phyloP scores from a whole-genome alignment of 495 filamentous ascomycete genomes.

The Rusavskia elegans region DNA sequence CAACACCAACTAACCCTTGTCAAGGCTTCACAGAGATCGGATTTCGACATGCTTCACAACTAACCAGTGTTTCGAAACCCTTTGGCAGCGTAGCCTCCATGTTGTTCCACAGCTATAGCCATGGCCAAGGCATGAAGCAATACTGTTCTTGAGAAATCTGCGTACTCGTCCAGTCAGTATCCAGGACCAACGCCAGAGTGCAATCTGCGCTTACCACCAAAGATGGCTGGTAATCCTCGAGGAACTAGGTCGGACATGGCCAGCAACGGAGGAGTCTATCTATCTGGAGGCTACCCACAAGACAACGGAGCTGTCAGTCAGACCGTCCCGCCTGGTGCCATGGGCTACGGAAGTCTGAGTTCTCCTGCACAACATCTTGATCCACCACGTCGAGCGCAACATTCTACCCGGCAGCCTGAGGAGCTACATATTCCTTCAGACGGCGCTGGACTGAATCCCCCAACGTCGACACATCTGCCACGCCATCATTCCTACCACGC shows the following conservation, averaged over 20 bases:
- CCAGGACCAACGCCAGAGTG: too few species aligned
- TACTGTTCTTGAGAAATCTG: too few species aligned
- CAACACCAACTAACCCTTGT: not conserved
- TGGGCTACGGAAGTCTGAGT: constrained; percentile 3
- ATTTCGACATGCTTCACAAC: too few species aligned
- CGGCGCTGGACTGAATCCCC: constrained; percentile 23
- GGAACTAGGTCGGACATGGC: not conserved
- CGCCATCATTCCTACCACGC: constrained; percentile 25
- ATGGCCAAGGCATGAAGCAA: too few species aligned
- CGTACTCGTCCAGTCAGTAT: too few species aligned
- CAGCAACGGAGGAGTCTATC: not conserved
- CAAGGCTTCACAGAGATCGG: not conserved
- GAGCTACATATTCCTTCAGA: constrained; percentile 65
- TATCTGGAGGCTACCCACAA: not conserved
- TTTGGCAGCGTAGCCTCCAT: too few species aligned
- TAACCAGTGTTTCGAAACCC: too few species aligned
- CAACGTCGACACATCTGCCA: constrained; percentile 16
- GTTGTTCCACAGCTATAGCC: too few species aligned
- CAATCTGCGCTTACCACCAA: too few species aligned
- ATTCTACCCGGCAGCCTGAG: constrained; percentile 41
- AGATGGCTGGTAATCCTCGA: not conserved
- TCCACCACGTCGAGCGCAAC: constrained; percentile 33
- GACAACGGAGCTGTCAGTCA: constrained; percentile 1
- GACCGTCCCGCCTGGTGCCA: constrained; percentile 16
- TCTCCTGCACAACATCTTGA: constrained; percentile 31